Base-by-base conservation (phyloP, 1,284 basidiomycete species). In the Cryptococcus sp. region DNA sequence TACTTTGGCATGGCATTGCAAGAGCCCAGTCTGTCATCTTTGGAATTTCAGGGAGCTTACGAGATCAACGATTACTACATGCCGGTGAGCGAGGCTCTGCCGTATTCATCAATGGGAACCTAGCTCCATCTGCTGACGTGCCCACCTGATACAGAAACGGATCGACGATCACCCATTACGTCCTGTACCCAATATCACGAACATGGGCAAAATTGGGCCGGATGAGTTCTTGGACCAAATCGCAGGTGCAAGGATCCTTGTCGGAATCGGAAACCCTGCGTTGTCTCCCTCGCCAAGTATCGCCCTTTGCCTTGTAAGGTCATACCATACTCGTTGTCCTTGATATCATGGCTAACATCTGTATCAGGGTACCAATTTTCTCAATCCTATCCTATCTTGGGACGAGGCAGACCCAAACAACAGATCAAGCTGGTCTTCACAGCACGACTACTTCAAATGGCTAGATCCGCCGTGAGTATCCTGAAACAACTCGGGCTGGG, bases 381-480 rank as follows among this genome's bases (percentile, higher is more conserved):
- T 54, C 16, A 54, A 54, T 23, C 52, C 52, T 4, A 47, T 47
- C 30, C 46, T 39, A 47, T 20, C 15, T 16, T 54, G 52, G 52
- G 52, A 54, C 45, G 10, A 15, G 25, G 43, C 46, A 39, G 39
- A 54, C 19, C 52, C 52, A 23, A 7, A 54, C n/a, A 46, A 54
- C 47, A 30, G 52, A 47, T 54, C 52, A 7, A 54, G 47, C 22
- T 54, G 52, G 52, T 11, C n/a, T 17, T 54, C 52, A 16, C 52
- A 54, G 11, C 52, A 54, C 13, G 41, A 54, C 25, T 54, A 54
- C 25, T n/a, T 54, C 8, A 54, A 54, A 54, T 54, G 52, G 52
- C 30, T 54, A 16, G 52, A 54, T 39, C 52, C 52, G 16, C 52
- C 52, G 52, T 54, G 40, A 47, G 52, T 54, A 8, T 10, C n/a